Percentiles rank a stretch among this genome's conserved stretches.
Conservation (phyloP, 176 grass and related monocot species). For the Triticum urartu region DNA sequence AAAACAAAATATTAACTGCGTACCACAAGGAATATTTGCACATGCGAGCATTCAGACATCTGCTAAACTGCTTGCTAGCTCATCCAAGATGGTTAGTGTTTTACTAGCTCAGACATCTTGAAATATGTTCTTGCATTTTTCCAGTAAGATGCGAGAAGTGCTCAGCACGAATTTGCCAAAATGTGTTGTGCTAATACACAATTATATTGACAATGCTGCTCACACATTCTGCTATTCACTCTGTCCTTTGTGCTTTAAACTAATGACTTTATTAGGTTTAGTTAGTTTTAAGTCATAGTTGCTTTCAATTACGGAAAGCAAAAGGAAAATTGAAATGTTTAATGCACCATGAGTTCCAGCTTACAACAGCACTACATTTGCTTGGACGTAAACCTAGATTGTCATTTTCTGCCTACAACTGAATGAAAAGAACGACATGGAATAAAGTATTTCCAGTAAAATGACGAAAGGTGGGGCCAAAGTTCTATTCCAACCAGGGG, state of each 20-base stretch:
- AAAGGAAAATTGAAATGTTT: neutral
- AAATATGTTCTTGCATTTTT: neutral
- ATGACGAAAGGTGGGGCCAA: neutral
- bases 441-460: neutral
- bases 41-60: neutral
- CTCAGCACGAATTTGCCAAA: neutral
- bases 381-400: neutral
- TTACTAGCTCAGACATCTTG: neutral
- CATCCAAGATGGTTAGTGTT: neutral
- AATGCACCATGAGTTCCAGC: neutral
- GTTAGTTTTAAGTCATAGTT: neutral
- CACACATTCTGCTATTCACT: neutral
- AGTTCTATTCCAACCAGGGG: neutral
- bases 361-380: neutral
- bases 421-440: neutral
- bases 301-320: neutral
- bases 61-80: slow-evolving; percentile 4
- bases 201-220: neutral
- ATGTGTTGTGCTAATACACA: neutral
- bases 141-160: neutral
- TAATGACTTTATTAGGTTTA: neutral
- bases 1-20: slow-evolving; percentile 3
- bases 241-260: slow-evolving; percentile 5
- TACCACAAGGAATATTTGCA: neutral
- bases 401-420: neutral